Conservation (phyloP, 169 alveolate genomes). For the Plasmodium coatneyi region DNA sequence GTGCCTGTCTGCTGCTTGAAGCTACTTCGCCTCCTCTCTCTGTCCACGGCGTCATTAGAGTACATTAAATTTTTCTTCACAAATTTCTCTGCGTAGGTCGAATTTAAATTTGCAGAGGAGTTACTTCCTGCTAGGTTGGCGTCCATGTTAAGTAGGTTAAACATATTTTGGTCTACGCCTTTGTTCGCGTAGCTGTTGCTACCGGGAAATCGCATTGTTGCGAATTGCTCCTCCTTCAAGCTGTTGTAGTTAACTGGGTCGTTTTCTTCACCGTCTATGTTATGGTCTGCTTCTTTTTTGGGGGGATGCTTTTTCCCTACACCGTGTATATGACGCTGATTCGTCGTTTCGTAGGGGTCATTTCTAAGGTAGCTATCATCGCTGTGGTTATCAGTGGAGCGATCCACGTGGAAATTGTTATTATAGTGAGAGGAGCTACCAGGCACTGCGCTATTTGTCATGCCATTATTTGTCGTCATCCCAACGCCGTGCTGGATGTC, state of each 20-base stretch:
- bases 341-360: not conserved
- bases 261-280: not conserved
- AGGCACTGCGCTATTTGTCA: not conserved
- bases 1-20: not conserved
- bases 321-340: not conserved
- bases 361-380: not conserved
- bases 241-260: not conserved
- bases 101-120: constrained; percentile 1
- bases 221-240: not conserved
- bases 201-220: not conserved
- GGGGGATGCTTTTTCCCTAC: not conserved
- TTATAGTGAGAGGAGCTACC: not conserved
- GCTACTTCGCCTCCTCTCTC: not conserved
- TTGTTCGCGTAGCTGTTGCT: not conserved
- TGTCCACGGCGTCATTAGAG: constrained; percentile 8
- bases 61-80: not conserved
- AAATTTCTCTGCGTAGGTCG: constrained; percentile 1
- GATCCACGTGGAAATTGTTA: not conserved
- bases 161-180: constrained; percentile 1
- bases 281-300: not conserved
- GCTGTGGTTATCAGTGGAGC: not conserved
- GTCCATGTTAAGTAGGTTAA: constrained; percentile 7
- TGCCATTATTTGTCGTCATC: not conserved
- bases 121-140: not conserved
- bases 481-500: not conserved